Base-by-base conservation (phyloP, 2,329 filamentous ascomycete genomes). In the Tolypocladium pustulatum region DNA sequence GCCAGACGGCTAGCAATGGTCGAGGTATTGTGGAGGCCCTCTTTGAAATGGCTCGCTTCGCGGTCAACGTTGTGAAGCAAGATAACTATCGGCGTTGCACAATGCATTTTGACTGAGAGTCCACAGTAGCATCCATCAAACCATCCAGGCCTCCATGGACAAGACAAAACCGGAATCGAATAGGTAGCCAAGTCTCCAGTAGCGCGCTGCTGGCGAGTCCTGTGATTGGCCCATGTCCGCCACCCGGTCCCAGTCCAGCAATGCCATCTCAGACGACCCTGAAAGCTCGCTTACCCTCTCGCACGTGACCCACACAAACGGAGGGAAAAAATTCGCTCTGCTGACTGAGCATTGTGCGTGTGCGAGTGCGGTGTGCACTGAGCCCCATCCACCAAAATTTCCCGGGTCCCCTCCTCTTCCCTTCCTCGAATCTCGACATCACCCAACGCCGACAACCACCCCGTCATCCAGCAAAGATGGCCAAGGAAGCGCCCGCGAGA, bases 401-500 rank as follows among this genome's bases (percentile, higher is more conserved):
- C 55, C 51, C 61, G 56, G 52, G 58, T 46, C 56, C 37, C 58
- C 54, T 59, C 57, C 54, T 59, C 57, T 59, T 61, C 40, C 32
- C 60, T 60, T 58, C 55, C n/a, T 60, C 61, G 57, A 15, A 6
- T 34, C 58, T 66, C 63, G 63, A 64, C 67, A 68, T 65, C 65
- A 66, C 66, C 65, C 62, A 64, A 57, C 61, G 59, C 62, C 63
- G 62, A 62, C 63, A 61, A 71, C 65, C 69, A 72, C 67, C 65
- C 67, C 61, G 66, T 40, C 66, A 68, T 61, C 63, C 65, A 65
- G 69, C 67, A 66, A 75, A 70, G 72, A 86, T 85, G 82, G 82
- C 81, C 70, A 82, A 81, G 75, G 82, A 84, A 76, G 73, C 78
- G 63, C 75, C 79, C 68, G 77, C 78, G 71, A 79, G 78, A 69